phyloP scores from a whole-genome alignment of 2,329 filamentous ascomycete genomes.

The Neoarthrinium moseri region DNA sequence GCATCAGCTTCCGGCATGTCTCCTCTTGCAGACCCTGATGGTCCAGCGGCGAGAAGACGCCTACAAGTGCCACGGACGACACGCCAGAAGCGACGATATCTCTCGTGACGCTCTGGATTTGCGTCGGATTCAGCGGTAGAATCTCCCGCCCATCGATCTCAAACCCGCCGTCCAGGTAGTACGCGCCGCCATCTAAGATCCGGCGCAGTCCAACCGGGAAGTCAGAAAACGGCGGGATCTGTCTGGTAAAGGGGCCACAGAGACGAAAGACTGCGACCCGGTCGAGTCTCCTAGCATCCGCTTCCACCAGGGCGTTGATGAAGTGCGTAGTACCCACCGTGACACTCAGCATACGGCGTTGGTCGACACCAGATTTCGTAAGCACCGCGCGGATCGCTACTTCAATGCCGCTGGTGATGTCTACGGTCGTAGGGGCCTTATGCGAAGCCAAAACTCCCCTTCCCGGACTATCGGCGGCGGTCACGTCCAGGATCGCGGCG shows the following conservation, averaged over 20 bases:
- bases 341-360: background rate
- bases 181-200: background rate
- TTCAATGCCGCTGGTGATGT: constrained; percentile 8
- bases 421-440: constrained; percentile 7
- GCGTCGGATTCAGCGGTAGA: background rate
- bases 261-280: constrained; percentile 1
- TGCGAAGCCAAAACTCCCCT: background rate
- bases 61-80: background rate
- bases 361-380: background rate
- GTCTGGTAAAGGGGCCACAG: constrained; percentile 2
- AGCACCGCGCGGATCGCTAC: constrained; percentile 2
- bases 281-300: background rate
- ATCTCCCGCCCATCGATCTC: constrained; percentile 5
- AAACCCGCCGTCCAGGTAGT: constrained; percentile 2
- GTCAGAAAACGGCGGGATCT: background rate
- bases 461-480: background rate
- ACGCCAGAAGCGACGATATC: background rate
- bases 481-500: constrained; percentile 8
- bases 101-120: background rate
- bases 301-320: constrained; percentile 6
- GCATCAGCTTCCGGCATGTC: background rate
- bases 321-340: constrained; percentile 8
- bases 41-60: constrained; percentile 3
- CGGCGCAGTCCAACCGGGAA: background rate
- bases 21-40: constrained; percentile 2